Evolutionary conservation across 2,329 filamentous ascomycete species (phyloP), one percentile per base, ranked within the genome.

Genomic region (Aspergillus brasiliensis): DNA sequence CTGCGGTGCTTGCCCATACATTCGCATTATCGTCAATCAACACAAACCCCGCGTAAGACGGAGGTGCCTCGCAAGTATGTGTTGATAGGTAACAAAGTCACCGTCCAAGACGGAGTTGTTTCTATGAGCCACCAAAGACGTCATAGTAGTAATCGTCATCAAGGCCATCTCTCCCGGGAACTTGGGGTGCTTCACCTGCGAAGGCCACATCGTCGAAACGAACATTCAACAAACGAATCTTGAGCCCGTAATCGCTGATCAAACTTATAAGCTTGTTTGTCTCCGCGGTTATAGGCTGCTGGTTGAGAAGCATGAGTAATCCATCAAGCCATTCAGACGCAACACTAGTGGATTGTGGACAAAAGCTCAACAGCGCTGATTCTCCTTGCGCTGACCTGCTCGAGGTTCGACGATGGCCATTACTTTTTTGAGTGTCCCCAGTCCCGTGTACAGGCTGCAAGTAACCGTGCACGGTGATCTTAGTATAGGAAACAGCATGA

Each of bases 301-400:
- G 95, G 72, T 96, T 92, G 23, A 99, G 83, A 57, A 99, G 82
- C 92, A 99, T 96, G 58, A 98, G 83, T 65, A 99, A 80, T 1
- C 95, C 95, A 74, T 99, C 95, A 5, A 99, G 83, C 95, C 95
- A 99, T 77, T 99, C 95, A 0, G 92, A 96, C 8, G 95, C 95
- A 51, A 95, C 80, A 65, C 87, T 91, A 72, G 95, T 90, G 60
- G 87, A 91, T 60, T 87, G 81, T 5, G 94, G 93, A 74, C 92
- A 88, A 55, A 99, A 83, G n/a, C 89, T 91, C 56, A 99, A 82
- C 21, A 98, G 84, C 1, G 91, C 83, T 53, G 86, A 81, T 75
- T 98, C 95, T 66, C 85, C 84, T 34, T 77, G 71, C 17, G 71
- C 78, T 37, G 72, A 63, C 63, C 69, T 71, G 66, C 69, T 72